These are phyloP conservation scores for Neonectria coccinea DNA, from an alignment of 2,329 filamentous ascomycete genomes.

Conservation along the genomic window DNA sequence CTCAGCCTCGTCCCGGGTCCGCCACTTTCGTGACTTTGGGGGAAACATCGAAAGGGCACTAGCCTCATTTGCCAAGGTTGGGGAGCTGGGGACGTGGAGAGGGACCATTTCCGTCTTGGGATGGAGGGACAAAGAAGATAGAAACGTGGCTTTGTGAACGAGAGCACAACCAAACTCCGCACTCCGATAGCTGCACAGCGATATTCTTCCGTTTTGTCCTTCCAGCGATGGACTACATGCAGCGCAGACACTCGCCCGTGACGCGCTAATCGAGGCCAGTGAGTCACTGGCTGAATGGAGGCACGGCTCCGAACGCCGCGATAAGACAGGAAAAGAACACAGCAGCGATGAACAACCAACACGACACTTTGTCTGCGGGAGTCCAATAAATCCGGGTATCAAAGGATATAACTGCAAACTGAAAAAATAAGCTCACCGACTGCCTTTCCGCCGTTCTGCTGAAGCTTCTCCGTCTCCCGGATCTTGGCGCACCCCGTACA, in stretches of 20 bases:
- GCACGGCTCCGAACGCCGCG: constrained; percentile 16
- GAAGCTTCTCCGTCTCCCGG: constrained; percentile 33
- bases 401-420: background rate
- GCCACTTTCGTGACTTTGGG: constrained; percentile 1
- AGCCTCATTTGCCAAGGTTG: constrained; percentile 18
- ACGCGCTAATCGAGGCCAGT: constrained; percentile 15
- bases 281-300: constrained; percentile 18
- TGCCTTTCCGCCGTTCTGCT: constrained; percentile 27
- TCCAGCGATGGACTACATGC: background rate
- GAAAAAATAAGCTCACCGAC: constrained; percentile 1
- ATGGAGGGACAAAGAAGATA: constrained; percentile 1
- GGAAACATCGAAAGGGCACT: constrained; percentile 13
- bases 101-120: constrained; percentile 1
- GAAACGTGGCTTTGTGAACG: background rate
- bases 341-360: background rate
- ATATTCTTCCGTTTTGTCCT: background rate
- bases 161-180: background rate
- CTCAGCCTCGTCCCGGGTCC: constrained; percentile 10
- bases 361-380: background rate
- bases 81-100: constrained; percentile 2
- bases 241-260: background rate
- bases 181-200: background rate
- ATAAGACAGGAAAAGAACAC: background rate
- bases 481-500: constrained; percentile 45
- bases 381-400: background rate